Base-by-base conservation (phyloP, 306 rosid species). In the Cercis canadensis region DNA sequence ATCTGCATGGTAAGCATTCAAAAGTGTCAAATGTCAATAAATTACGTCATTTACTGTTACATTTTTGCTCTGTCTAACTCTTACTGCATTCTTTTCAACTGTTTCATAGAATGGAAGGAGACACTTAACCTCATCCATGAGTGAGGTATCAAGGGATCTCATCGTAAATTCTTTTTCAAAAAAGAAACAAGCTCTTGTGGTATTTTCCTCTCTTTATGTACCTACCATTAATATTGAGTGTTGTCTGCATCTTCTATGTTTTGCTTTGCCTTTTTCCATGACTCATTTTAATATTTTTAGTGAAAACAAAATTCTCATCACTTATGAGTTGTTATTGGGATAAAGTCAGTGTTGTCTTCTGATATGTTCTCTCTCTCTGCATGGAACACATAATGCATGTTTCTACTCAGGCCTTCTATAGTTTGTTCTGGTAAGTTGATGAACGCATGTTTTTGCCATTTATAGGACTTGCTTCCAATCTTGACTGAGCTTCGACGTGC, bases 91-190 rank as follows among this genome's bases (percentile, higher is more conserved):
- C 63, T 37, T 72, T 65, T 33, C 40, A 5, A 57, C 80, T 36
- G 53, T 69, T n/a, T 79, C 79, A 57, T 87, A 95, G 99, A 95
- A 95, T 82, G 99, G 99, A 78, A 92, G 97, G 85, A 87, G 99
- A 61, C 97, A 95, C 79, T 80, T 95, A 70, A 87, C 82, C 64
- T 91, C 96, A 67, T 95, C 99, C 43, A 67, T 78, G 87, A 88
- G 87, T 82, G 99, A 92, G 86, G 99, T 91, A 73, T 95, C 99
- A 60, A 91, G 99, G 86, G 97, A 95, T 87, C 89, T 95, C 62
- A 83, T 95, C 19, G 97, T 95, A 56, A 89, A 95, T 82, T 85
- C 97, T 65, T 76, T 80, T 86, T 89, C 97, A 67, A 95, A 87
- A 83, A 92, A 85, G 93, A 95, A 95, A 65, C 96, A 85, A 64